Conservation (phyloP, 2,329 filamentous ascomycete genomes). For the Teratosphaeriaceae sp. region DNA sequence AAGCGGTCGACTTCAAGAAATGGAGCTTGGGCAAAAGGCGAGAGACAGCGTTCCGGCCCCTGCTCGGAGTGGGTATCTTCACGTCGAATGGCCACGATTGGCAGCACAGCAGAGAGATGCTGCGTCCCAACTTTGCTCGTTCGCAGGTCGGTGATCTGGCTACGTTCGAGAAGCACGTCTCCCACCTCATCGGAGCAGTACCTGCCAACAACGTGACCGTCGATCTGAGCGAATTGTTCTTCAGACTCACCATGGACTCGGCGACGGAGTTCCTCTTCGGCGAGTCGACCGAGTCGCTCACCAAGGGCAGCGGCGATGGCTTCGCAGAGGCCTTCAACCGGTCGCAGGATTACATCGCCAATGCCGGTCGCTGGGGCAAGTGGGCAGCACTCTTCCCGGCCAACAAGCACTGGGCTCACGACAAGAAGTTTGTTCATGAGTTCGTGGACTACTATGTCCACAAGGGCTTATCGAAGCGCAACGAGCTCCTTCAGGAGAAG, state of each 20-base stretch:
- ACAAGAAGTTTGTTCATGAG: constrained; percentile 35
- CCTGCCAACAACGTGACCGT: constrained; percentile 46
- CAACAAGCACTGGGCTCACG: constrained; percentile 33
- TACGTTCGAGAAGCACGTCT: constrained; percentile 56
- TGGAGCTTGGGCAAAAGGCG: constrained; percentile 33
- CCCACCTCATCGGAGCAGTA: constrained; percentile 52
- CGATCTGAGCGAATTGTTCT: constrained; percentile 58
- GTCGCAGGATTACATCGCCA: constrained; percentile 24
- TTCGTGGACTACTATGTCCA: constrained; percentile 35
- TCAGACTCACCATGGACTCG: constrained; percentile 59
- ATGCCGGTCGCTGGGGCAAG: constrained; percentile 18
- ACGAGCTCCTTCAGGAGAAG: constrained; percentile 27
- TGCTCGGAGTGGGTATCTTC: constrained; percentile 39
- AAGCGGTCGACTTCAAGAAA: constrained; percentile 41
- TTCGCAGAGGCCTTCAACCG: constrained; percentile 30
- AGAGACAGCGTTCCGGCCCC: constrained; percentile 30
- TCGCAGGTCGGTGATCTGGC: constrained; percentile 48
- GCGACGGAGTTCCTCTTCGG: constrained; percentile 65
- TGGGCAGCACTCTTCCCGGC: constrained; percentile 16
- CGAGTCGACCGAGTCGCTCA: constrained; percentile 31
- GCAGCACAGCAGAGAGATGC: constrained; percentile 35
- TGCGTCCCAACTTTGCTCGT: constrained; percentile 49
- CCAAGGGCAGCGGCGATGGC: constrained; percentile 16
- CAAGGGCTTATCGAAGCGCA: constrained; percentile 33
- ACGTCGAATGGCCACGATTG: constrained; percentile 38